Conservation (phyloP, 2,329 filamentous ascomycete species). For the Neospermospora avenae region DNA sequence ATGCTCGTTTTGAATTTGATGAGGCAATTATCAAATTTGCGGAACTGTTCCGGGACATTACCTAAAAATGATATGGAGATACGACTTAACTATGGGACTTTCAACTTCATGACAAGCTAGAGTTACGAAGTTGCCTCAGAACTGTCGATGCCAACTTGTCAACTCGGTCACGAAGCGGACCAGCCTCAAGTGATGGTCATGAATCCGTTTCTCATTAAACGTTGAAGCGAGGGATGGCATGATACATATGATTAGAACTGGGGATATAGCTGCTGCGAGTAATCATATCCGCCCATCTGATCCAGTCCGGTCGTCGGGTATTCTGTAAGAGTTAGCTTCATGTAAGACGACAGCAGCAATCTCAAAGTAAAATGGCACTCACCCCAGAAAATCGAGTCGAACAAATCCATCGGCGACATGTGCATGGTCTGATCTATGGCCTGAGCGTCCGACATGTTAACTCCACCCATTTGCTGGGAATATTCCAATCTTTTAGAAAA, state of each 20-base stretch:
- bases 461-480: constrained; percentile 37
- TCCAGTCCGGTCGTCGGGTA: constrained; percentile 24
- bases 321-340: constrained; percentile 14
- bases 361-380: constrained; percentile 32
- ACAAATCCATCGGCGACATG: constrained; percentile 65
- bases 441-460: constrained; percentile 41
- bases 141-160: too few species aligned
- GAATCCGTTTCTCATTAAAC: neutral
- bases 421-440: constrained; percentile 53
- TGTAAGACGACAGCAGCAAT: neutral
- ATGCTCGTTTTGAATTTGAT: too few species aligned
- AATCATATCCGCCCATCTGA: constrained; percentile 22
- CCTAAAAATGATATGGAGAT: too few species aligned
- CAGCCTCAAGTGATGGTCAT: too few species aligned
- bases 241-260: constrained; percentile 14
- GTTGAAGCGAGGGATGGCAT: neutral
- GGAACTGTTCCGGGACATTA: too few species aligned
- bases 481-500: constrained; percentile 37
- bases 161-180: too few species aligned
- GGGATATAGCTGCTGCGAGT: constrained; percentile 24
- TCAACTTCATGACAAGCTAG: too few species aligned
- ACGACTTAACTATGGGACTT: too few species aligned
- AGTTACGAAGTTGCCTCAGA: too few species aligned
- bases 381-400: constrained; percentile 68
- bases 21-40: too few species aligned